phyloP scores from a whole-genome alignment of 2,329 filamentous ascomycete genomes.

The Stagonosporopsis vannaccii region DNA sequence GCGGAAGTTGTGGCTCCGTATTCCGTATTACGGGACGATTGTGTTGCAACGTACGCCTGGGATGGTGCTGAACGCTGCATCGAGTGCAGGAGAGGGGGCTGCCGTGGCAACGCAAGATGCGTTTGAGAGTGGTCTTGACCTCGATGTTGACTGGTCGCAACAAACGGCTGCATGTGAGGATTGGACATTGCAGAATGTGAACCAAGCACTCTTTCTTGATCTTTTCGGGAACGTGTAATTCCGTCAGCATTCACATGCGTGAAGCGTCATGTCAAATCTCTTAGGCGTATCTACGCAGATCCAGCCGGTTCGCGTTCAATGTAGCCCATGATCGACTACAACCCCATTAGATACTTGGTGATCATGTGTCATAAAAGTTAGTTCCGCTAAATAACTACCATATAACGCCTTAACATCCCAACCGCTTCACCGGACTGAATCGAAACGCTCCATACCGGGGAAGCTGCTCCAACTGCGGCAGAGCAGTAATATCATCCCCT shows the following conservation, averaged over 20 bases:
- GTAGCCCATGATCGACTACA: no score
- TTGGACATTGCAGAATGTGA: conserved; percentile 25
- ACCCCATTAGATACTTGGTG: not conserved
- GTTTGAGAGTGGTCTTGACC: not conserved
- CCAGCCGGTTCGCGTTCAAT: not conserved
- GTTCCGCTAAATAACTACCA: not conserved
- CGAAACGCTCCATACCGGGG: not conserved
- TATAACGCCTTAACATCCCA: not conserved
- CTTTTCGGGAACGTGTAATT: not conserved
- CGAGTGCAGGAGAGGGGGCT: not conserved
- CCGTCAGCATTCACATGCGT: not conserved
- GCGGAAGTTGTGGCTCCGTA: conserved; percentile 17
- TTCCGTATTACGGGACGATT: conserved; percentile 34
- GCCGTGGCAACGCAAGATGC: not conserved
- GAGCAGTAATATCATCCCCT: not conserved
- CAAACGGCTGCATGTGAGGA: conserved; percentile 4
- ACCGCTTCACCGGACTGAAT: not conserved
- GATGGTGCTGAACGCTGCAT: no score
- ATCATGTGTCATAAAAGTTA: not conserved
- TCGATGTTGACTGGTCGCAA: not conserved
- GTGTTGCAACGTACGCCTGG: conserved; percentile 6
- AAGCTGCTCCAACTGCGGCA: not conserved
- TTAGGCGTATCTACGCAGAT: no score
- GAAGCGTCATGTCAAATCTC: not conserved
- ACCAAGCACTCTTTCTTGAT: conserved; percentile 3